A percentile compares a stretch with the other conserved stretches of the same genome.
These are phyloP conservation scores for Diaporthe sp. DNA, from an alignment of 2,329 filamentous ascomycete species.

Conservation along the genomic window DNA sequence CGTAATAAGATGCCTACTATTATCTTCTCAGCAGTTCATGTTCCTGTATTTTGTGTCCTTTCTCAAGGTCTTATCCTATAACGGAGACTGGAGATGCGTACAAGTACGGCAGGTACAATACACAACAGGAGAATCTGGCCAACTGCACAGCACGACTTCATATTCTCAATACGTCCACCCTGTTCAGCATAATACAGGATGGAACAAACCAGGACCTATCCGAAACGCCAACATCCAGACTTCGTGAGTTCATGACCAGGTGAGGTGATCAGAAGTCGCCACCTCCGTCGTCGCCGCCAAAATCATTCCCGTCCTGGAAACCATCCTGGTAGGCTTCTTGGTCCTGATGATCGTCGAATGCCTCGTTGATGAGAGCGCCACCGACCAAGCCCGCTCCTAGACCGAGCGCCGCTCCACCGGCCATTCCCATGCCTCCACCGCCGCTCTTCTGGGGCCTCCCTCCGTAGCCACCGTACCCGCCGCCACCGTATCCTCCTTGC, in stretches of 20 bases:
- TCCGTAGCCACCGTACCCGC: conserved; percentile 51
- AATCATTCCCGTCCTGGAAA: conserved; percentile 39
- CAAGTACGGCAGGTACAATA: neutral
- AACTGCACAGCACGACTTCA: conserved; percentile 9
- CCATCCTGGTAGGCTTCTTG: conserved; percentile 55
- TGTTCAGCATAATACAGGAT: conserved; percentile 12
- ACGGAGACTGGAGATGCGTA: neutral
- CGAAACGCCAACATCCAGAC: conserved; percentile 26
- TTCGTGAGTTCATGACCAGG: conserved; percentile 1
- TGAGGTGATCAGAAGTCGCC: conserved; percentile 55
- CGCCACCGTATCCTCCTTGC: conserved; percentile 50
- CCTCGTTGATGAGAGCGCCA: conserved; percentile 78
- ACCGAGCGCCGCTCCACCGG: conserved; percentile 82
- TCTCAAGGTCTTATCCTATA: neutral
- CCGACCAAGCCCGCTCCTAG: conserved; percentile 85
- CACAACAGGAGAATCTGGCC: neutral
- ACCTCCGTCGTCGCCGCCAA: conserved; percentile 44
- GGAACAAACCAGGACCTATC: conserved; percentile 13
- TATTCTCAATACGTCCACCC: conserved; percentile 14
- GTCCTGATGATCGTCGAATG: conserved; percentile 71
- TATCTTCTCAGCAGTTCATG: neutral
- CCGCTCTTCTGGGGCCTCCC: conserved; percentile 47
- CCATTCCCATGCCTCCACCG: conserved; percentile 71
- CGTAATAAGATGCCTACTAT: neutral
- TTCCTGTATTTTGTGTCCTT: neutral